Conservation (phyloP, 176 grass and related monocot species). For the Puccinellia tenuiflora region DNA sequence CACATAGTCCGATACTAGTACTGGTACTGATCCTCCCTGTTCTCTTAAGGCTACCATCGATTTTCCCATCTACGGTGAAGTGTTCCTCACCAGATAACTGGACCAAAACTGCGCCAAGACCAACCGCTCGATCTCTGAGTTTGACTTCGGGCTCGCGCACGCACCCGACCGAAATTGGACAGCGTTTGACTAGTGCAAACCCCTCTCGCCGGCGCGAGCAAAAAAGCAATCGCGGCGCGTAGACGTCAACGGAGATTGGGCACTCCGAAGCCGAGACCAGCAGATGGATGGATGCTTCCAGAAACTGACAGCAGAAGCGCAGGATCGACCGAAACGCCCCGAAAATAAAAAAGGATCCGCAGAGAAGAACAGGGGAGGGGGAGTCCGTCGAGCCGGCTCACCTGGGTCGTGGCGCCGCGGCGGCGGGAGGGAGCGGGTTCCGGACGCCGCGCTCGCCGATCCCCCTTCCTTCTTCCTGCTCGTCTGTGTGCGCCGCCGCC, state of each 20-base stretch:
- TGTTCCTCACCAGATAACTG: not conserved
- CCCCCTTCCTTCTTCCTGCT: not conserved
- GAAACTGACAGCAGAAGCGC: not conserved
- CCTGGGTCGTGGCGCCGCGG: not conserved
- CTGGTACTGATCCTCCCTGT: too few relatives aligned
- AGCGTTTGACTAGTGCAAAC: not conserved
- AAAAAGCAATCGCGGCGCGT: not conserved
- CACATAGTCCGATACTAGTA: not conserved
- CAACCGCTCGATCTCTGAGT: not conserved
- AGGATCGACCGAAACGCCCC: not conserved
- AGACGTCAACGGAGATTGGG: not conserved
- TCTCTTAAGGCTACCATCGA: too few relatives aligned
- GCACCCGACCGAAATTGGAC: not conserved
- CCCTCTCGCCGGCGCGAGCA: not conserved
- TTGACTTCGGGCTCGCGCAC: not conserved
- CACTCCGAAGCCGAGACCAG: not conserved
- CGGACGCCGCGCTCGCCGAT: not conserved
- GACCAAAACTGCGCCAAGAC: not conserved
- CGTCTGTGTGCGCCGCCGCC: slow-evolving; percentile 26
- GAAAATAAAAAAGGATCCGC: not conserved
- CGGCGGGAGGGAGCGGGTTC: not conserved
- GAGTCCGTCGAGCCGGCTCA: slow-evolving; percentile 9
- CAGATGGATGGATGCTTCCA: not conserved
- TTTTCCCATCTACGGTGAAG: too few relatives aligned
- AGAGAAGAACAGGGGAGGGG: not conserved